A percentile compares a stretch with the other conserved stretches of the same genome.
Evolutionary conservation across 768 basidiomycete genomes (phyloP).

Genomic region (Phanerochaete carnosa): DNA sequence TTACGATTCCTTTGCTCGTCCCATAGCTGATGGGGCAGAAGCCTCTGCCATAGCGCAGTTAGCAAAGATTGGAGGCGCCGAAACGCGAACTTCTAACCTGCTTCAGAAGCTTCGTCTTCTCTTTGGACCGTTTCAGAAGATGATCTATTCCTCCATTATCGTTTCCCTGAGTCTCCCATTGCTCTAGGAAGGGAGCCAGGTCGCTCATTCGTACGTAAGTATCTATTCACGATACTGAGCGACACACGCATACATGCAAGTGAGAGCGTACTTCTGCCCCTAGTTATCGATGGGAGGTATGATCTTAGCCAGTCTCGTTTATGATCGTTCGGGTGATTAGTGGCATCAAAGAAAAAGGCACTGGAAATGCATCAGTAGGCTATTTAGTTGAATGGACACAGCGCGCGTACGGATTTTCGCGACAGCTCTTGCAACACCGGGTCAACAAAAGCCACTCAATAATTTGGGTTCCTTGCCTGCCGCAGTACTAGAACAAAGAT

Average conservation of each 20-base stretch:
- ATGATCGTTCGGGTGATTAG: neutral
- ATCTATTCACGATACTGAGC: neutral
- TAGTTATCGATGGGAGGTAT: neutral
- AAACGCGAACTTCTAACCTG: neutral
- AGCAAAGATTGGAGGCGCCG: neutral
- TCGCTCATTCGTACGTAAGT: neutral
- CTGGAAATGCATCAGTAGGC: neutral
- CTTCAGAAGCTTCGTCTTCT: neutral
- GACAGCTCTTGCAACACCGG: slow-evolving; percentile 4
- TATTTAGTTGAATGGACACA: neutral
- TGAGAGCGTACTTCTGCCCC: neutral
- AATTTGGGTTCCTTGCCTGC: neutral
- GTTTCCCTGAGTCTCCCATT: neutral
- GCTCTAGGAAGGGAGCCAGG: neutral
- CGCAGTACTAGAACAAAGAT: neutral
- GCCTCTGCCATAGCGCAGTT: neutral
- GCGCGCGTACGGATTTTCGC: neutral
- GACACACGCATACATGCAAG: too few relatives aligned
- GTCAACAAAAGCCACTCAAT: neutral
- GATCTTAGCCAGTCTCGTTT: neutral
- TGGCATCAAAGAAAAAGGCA: neutral
- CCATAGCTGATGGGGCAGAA: neutral
- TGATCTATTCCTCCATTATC: neutral
- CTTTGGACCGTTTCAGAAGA: neutral
- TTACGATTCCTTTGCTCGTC: neutral